Conservation (phyloP, 192 early-diverging fungal species). For the Phycomyces blakesleeanus region DNA sequence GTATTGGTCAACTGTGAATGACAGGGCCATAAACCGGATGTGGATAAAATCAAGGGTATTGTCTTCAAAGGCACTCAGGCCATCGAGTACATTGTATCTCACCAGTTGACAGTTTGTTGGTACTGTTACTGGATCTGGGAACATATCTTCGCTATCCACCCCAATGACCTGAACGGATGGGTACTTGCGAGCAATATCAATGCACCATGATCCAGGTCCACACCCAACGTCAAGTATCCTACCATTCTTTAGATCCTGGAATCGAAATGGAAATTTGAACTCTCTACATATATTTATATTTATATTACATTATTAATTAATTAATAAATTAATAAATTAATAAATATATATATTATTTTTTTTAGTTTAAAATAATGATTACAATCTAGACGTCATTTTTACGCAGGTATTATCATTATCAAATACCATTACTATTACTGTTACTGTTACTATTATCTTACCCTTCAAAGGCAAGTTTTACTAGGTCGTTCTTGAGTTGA, state of each 20-base stretch:
- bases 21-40: slow-evolving; percentile 28
- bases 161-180: slow-evolving; percentile 29
- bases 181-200: slow-evolving; percentile 28
- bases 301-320: too few relatives aligned
- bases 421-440: too few relatives aligned
- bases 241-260: slow-evolving; percentile 7
- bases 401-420: background rate
- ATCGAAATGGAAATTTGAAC: slow-evolving; percentile 20
- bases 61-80: slow-evolving; percentile 17
- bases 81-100: slow-evolving; percentile 19
- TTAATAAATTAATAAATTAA: too few relatives aligned
- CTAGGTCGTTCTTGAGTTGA: slow-evolving; percentile 34
- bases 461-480: slow-evolving; percentile 36
- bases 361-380: slow-evolving; percentile 2
- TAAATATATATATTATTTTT: too few relatives aligned
- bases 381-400: background rate
- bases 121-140: slow-evolving; percentile 21
- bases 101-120: slow-evolving; percentile 31
- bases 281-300: too few relatives aligned
- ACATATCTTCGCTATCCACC: slow-evolving; percentile 23
- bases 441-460: slow-evolving; percentile 8
- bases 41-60: slow-evolving; percentile 35
- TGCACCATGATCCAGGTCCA: slow-evolving; percentile 34
- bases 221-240: slow-evolving; percentile 32
- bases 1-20: slow-evolving; percentile 32